Base-by-base conservation (phyloP, 1,284 basidiomycete genomes). In the Melampsora americana region DNA sequence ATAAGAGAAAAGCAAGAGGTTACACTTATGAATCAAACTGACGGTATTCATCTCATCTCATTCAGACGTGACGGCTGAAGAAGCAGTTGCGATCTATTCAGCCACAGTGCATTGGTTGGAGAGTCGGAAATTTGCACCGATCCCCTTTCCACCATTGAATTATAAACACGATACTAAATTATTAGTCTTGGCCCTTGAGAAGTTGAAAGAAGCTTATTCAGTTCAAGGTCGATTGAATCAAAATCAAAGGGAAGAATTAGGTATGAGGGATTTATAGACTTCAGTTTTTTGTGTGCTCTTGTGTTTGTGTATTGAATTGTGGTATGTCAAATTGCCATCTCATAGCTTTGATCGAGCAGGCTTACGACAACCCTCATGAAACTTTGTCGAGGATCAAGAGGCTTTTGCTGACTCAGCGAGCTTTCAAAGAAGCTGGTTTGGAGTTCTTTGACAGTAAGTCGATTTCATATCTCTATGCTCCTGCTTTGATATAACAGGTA, bases 131-230 rank as follows among this genome's bases (percentile, higher is more conserved):
- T 97, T 95, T 83, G 91, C 93, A 6, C 95, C 95, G 0, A 98
- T 97, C 80, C 94, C 95, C 62, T 98, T 98, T 89, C 95, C 95
- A 86, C 95, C 95, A 4, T 85, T 98, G 46, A 95, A 93, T 53
- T 97, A 98, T 85, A 97, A 97, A 85, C 95, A 97, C 81, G 95
- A 97, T 83, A 97, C 95, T 53, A 97, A 97, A 84, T 86, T 98
- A 69, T 87, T 97, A 39, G 94, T 98, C 4, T 86, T 97, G 48
- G 94, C 94, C 0, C 87, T 98, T 39, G 95, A 97, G 85, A 96
- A 95, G 84, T 85, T 97, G 81, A 97, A 98, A 85, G 95, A 97
- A 84, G 95, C 95, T 6, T 97, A 98, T 84, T 93, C 90, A n/a
- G 95, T 98, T 59, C 95, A 98, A 84, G 94, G 90, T 65, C 92